A percentile compares a stretch with the other conserved stretches of the same genome.
Evolutionary conservation across 1,284 basidiomycete species (phyloP).

Genomic region (Pyrrhoderma lamaoense): DNA sequence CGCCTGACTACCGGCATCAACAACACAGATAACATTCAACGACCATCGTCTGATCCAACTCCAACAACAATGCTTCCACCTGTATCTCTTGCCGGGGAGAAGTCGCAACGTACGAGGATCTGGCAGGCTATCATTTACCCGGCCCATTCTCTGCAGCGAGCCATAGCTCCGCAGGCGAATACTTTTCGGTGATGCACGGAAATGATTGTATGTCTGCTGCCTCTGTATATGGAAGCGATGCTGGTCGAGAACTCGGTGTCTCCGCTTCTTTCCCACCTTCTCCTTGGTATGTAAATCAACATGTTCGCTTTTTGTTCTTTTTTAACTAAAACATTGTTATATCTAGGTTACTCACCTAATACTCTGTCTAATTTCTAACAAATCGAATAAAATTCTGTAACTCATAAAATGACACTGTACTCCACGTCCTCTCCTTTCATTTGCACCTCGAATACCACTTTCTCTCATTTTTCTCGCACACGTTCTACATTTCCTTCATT

Average conservation of each 20-base stretch:
- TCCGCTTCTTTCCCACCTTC: conserved; percentile 5
- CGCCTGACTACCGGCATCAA: neutral
- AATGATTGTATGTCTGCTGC: conserved; percentile 10
- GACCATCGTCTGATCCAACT: conserved; percentile 18
- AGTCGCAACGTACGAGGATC: conserved; percentile 12
- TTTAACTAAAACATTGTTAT: neutral
- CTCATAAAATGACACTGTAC: too few relatives aligned
- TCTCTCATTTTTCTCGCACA: neutral
- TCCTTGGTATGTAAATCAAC: conserved; percentile 6
- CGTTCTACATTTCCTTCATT: neutral
- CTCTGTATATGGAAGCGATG: conserved; percentile 6
- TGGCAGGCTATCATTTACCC: conserved; percentile 8
- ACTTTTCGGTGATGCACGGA: conserved; percentile 13
- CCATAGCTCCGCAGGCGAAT: conserved; percentile 1
- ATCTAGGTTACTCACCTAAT: too few relatives aligned
- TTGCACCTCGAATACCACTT: too few relatives aligned
- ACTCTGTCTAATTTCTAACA: too few relatives aligned
- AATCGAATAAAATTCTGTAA: too few relatives aligned
- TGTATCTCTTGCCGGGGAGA: conserved; percentile 16
- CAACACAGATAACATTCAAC: conserved; percentile 9
- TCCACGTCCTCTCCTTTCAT: too few relatives aligned
- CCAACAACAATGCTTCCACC: conserved; percentile 18
- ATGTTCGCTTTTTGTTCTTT: too few relatives aligned
- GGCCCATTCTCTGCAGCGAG: conserved; percentile 10
- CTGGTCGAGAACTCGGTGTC: conserved; percentile 1